Evolutionary conservation across 345 rosid genomes (phyloP), one percentile per base, ranked within the genome.

Genomic region (Euclidium syriacum): DNA sequence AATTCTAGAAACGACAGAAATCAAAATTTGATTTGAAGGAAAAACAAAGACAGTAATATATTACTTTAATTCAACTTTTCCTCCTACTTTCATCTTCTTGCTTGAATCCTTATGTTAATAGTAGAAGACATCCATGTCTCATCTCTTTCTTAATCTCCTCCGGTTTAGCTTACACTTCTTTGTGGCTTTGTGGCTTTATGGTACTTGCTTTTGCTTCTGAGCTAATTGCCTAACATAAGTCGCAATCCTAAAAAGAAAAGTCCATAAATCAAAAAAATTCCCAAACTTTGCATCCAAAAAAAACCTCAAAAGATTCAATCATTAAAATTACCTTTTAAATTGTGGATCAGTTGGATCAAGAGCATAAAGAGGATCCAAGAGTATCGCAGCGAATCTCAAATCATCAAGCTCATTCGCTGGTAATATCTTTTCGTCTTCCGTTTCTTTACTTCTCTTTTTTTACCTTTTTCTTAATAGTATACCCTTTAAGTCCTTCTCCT

Each of bases 301-400:
- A 10, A 43, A 3, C 2, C 30, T n/a, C n/a, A n/a, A n/a, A 32
- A 6, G n/a, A n/a, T n/a, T n/a, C n/a, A 27, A n/a, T 47, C 38
- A 52, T 16, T 22, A n/a, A 15, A 33, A n/a, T 14, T 71, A 94
- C 99, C 99, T 83, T 78, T 90, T 90, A 79, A 81, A 94, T 68
- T 84, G 91, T 27, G 99, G 99, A 75, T 94, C 83, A 5, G 99
- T 94, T 55, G 99, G 99, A 67, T 94, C 99, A 73, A 90, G 71
- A 36, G 95, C 88, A 77, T 64, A 94, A 47, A 66, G 75, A 53
- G 88, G 86, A 27, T 86, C 77, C 6, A 64, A 75, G 67, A 80
- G 70, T 58, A 78, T 58, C 65, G 80, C 77, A 17, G 96, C 70
- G 70, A 94, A 94, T 65, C 99, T 78, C 4, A 85, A 76, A 70